A percentile compares a stretch with the other conserved stretches of the same genome.
phyloP scores from a whole-genome alignment of 805 yeast genomes.

The Hanseniaspora valbyensis region DNA sequence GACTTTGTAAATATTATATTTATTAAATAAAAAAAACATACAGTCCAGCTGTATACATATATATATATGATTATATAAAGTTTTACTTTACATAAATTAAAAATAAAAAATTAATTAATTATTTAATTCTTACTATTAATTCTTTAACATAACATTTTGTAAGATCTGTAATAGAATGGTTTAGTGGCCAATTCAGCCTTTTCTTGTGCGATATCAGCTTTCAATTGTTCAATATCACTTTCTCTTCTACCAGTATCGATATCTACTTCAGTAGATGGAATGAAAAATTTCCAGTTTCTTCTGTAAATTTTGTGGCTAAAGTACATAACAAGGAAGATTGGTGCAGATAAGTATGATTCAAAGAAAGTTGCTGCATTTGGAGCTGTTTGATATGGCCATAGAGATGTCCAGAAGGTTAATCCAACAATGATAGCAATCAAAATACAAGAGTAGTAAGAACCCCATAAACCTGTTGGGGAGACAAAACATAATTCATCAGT shows the following conservation, averaged over 20 bases:
- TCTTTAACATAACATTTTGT: slow-evolving; percentile 38
- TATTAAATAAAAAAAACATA: slow-evolving; percentile 47
- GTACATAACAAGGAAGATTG: slow-evolving; percentile 49
- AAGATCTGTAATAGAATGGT: slow-evolving; percentile 39
- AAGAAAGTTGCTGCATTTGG: slow-evolving; percentile 45
- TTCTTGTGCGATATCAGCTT: slow-evolving; percentile 45
- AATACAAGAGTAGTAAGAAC: slow-evolving; percentile 51
- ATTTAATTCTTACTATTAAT: neutral
- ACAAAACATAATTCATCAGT: slow-evolving; percentile 56
- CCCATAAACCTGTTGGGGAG: slow-evolving; percentile 57
- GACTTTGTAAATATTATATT: too few relatives aligned
- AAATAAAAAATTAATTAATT: too few relatives aligned
- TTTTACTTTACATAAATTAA: too few relatives aligned
- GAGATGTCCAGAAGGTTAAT: slow-evolving; percentile 75
- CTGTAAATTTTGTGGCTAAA: slow-evolving; percentile 47
- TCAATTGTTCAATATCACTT: slow-evolving; percentile 41
- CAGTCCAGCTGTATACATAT: slow-evolving; percentile 51
- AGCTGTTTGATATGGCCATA: slow-evolving; percentile 47
- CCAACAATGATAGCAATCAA: slow-evolving; percentile 51
- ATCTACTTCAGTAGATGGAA: slow-evolving; percentile 43
- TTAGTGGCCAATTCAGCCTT: slow-evolving; percentile 32
- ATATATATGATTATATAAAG: too few relatives aligned
- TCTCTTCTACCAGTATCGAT: slow-evolving; percentile 54
- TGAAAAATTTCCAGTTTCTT: slow-evolving; percentile 32
- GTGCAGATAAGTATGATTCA: slow-evolving; percentile 54